A percentile compares a stretch with the other conserved stretches of the same genome.
These are phyloP conservation scores for Xylariaceae sp. DNA, from an alignment of 2,329 filamentous ascomycete species.

Conservation along the genomic window DNA sequence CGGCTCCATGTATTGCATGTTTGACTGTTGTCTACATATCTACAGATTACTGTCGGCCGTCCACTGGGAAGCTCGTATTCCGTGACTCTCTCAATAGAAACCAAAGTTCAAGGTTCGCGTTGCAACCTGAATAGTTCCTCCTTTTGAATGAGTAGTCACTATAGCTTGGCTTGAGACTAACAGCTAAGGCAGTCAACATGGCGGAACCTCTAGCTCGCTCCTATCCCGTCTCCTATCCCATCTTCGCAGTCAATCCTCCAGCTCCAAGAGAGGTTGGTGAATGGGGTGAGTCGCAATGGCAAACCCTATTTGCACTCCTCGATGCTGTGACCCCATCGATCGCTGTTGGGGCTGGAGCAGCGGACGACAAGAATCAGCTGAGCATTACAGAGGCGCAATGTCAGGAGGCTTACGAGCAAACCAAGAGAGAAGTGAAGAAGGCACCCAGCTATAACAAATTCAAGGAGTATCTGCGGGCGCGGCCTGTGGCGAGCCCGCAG, in stretches of 20 bases:
- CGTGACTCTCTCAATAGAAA: no score
- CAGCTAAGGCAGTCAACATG: no score
- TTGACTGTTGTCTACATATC: no score
- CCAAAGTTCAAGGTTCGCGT: no score
- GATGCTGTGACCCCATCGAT: conserved; percentile 63
- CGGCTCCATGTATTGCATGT: no score
- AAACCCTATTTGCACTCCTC: conserved; percentile 51
- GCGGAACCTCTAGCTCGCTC: no score
- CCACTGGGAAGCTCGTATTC: no score
- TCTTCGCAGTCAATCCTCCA: conserved; percentile 23
- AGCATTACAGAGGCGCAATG: conserved; percentile 50
- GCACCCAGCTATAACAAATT: conserved; percentile 44
- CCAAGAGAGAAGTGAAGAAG: conserved; percentile 35
- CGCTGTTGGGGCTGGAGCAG: conserved; percentile 38
- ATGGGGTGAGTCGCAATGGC: conserved; percentile 48
- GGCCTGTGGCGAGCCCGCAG: conserved; percentile 48
- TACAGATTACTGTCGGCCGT: no score
- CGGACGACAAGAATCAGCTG: conserved; percentile 42
- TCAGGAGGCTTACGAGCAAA: conserved; percentile 41
- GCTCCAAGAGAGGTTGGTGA: conserved; percentile 18
- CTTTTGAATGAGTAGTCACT: no score
- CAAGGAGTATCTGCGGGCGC: conserved; percentile 51
- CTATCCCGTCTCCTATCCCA: conserved; percentile 21
- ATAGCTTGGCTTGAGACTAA: no score
- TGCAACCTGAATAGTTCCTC: no score